These are phyloP conservation scores for Somion occarium DNA, from an alignment of 1,284 basidiomycete genomes.

Conservation along the genomic window DNA sequence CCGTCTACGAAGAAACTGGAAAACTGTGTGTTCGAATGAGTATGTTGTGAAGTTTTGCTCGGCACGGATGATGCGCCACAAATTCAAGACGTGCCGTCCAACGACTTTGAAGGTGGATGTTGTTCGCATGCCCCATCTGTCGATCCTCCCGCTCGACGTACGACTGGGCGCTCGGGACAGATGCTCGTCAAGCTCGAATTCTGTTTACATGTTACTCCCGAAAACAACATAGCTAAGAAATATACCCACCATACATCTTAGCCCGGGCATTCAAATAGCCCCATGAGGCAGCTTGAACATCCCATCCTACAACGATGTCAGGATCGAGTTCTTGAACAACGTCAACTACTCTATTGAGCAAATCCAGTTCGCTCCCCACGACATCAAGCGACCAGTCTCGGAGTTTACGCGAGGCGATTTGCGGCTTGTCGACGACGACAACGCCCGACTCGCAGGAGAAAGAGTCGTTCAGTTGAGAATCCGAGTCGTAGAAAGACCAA, in stretches of 20 bases:
- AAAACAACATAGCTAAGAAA: neutral
- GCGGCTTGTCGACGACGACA: constrained; percentile 47
- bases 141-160: constrained; percentile 35
- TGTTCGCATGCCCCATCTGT: constrained; percentile 74
- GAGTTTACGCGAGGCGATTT: constrained; percentile 35
- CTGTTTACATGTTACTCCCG: constrained; percentile 31
- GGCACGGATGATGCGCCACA: constrained; percentile 89
- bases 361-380: constrained; percentile 73
- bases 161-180: constrained; percentile 62
- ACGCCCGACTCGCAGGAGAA: constrained; percentile 47
- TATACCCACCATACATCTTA: constrained; percentile 49
- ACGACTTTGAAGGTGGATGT: constrained; percentile 81
- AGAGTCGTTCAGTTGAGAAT: constrained; percentile 30
- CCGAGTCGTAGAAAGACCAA: constrained; percentile 61
- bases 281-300: constrained; percentile 87
- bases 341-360: constrained; percentile 80
- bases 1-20: constrained; percentile 75
- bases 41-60: constrained; percentile 81
- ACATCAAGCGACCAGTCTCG: constrained; percentile 47
- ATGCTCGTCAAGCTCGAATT: constrained; percentile 60
- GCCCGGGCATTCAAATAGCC: constrained; percentile 82
- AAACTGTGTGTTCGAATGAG: constrained; percentile 88
- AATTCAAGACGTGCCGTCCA: constrained; percentile 88
- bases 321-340: constrained; percentile 79
- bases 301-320: constrained; percentile 91